These are phyloP conservation scores for Trichomonascaceae sp. DNA, from an alignment of 1,139 yeast genomes.

Conservation along the genomic window DNA sequence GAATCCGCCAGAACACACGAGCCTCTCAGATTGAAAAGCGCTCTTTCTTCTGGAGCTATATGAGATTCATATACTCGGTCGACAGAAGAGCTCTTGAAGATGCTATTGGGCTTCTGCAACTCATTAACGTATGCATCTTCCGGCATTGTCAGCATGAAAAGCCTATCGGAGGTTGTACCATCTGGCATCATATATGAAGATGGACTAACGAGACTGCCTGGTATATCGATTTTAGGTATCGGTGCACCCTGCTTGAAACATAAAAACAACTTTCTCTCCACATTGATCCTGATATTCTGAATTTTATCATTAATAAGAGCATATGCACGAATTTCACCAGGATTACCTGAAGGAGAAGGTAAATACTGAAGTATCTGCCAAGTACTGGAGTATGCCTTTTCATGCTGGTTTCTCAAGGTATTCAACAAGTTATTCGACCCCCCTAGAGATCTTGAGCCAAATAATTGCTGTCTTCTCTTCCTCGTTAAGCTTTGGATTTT, in stretches of 20 bases:
- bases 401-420: conserved; percentile 74
- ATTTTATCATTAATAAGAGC: conserved; percentile 65
- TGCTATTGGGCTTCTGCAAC: conserved; percentile 49
- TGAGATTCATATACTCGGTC: conserved; percentile 75
- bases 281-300: conserved; percentile 65
- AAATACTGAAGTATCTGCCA: conserved; percentile 85
- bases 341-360: conserved; percentile 37
- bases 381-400: conserved; percentile 54
- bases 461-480: conserved; percentile 64
- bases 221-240: conserved; percentile 31
- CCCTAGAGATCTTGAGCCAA: conserved; percentile 30
- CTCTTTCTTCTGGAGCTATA: conserved; percentile 61
- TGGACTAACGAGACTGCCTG: conserved; percentile 53
- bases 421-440: conserved; percentile 37
- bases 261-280: conserved; percentile 68
- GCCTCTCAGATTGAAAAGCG: conserved; percentile 72
- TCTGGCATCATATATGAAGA: conserved; percentile 63
- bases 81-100: conserved; percentile 58
- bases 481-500: conserved; percentile 62
- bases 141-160: conserved; percentile 63
- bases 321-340: conserved; percentile 73
- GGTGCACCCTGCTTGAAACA: conserved; percentile 47
- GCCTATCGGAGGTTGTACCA: conserved; percentile 52
- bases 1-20: conserved; percentile 63
- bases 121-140: conserved; percentile 58